These are phyloP conservation scores for Cutaneotrichosporon cyanovorans DNA, from an alignment of 1,284 basidiomycete genomes.

Conservation along the genomic window DNA sequence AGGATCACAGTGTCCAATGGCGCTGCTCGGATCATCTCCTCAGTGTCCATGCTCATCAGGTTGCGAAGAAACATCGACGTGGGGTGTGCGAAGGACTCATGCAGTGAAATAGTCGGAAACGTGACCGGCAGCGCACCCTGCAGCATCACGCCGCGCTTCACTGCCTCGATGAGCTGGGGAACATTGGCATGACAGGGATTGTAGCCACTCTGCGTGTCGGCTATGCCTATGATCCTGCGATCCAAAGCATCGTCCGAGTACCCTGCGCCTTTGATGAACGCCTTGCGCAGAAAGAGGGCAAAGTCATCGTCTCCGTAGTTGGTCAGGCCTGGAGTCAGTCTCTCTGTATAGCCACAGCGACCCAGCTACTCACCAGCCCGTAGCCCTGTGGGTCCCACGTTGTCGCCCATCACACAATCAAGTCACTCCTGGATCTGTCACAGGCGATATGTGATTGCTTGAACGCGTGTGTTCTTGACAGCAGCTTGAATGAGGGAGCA, in stretches of 20 bases:
- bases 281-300: slow-evolving; percentile 42
- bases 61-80: slow-evolving; percentile 42
- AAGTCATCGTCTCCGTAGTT: slow-evolving; percentile 42
- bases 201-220: slow-evolving; percentile 39
- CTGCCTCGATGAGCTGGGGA: slow-evolving; percentile 34
- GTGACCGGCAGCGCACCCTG: slow-evolving; percentile 35
- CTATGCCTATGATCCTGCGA: slow-evolving; percentile 37
- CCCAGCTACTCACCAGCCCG: too few relatives aligned
- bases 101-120: slow-evolving; percentile 42
- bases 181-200: slow-evolving; percentile 44
- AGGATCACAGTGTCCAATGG: slow-evolving; percentile 43
- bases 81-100: slow-evolving; percentile 40
- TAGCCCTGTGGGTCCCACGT: not conserved
- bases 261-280: slow-evolving; percentile 45
- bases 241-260: slow-evolving; percentile 42
- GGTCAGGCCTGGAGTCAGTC: slow-evolving; percentile 43
- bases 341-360: too few relatives aligned
- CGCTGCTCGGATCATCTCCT: slow-evolving; percentile 43
- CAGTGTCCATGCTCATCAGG: slow-evolving; percentile 42
- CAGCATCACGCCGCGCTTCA: slow-evolving; percentile 38
- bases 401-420: not conserved
- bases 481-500: too few relatives aligned
- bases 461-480: too few relatives aligned
- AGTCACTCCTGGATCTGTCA: too few relatives aligned
- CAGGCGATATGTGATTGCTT: too few relatives aligned